Evolutionary conservation across 1,139 yeast genomes (phyloP), one percentile per base, ranked within the genome.

Genomic region (Kodamaea arcana): DNA sequence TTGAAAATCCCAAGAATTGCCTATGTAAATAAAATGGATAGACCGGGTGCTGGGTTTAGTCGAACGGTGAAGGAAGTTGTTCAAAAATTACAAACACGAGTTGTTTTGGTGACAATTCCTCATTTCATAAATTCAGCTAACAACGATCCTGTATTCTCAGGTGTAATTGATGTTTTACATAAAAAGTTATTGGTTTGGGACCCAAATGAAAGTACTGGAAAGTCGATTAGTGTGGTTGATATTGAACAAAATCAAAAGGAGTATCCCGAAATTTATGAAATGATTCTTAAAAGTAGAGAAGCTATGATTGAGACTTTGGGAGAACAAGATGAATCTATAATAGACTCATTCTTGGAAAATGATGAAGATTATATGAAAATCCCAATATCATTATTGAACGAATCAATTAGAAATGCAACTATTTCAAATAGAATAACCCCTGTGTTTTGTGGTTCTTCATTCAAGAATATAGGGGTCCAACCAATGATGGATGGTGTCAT

Each of bases 41-140:
- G 97, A 39, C 83, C 80, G 13, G 98, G 98, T 11, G 96, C 97
- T 0, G 97, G 97, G 0, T 92, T 80, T 54, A 83, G 95, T 40
- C 69, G 96, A 40, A 85, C 97, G 0, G 94, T 88, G 4, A 78
- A 78, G 46, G 97, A 92, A 48, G 74, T 92, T 17, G 83, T 86
- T n/a, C 65, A 78, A 16, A 85, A 85, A 52, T 63, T 94, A 39
- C 79, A 78, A 15, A 85, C 95, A 0, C 69, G 82, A 29, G 88
- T 83, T 3, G 84, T 82, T 0, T 58, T 88, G 31, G 69, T 88
- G 20, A 90, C 83, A 41, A 60, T 86, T n/a, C 99, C 99, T 0
- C 79, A 70, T 57, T 90, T 79, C 46, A 65, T 59, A 33, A 36
- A 32, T 1, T 44, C 49, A 7, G 65, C 63, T 9, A 47, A 59